Conservation (phyloP, 1,139 yeast species). For the Taphrina wiesneri region DNA sequence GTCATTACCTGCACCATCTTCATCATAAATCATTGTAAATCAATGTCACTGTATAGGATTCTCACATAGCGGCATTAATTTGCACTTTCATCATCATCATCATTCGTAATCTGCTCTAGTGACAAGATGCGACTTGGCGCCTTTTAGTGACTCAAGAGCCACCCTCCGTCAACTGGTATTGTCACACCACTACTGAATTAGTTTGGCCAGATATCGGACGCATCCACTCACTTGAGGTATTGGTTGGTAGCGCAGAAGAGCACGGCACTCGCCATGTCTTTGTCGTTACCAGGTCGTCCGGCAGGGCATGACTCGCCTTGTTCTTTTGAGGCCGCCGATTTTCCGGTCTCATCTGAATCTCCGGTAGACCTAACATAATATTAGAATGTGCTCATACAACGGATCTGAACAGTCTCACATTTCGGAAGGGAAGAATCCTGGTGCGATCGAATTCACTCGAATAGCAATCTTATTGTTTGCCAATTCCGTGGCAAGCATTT, state of each 20-base stretch:
- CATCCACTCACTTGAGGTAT: constrained; percentile 26
- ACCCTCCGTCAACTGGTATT: constrained; percentile 39
- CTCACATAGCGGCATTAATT: neutral
- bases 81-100: neutral
- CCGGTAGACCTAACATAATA: constrained; percentile 1
- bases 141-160: constrained; percentile 25
- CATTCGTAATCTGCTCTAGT: neutral
- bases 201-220: neutral
- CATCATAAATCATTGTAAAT: neutral
- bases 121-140: neutral
- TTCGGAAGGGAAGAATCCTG: constrained; percentile 41
- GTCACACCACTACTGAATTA: constrained; percentile 28
- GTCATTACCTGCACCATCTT: neutral
- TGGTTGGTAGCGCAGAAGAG: constrained; percentile 38
- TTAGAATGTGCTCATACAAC: neutral
- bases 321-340: constrained; percentile 26
- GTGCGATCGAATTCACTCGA: constrained; percentile 39
- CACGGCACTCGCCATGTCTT: constrained; percentile 40
- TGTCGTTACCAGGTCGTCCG: constrained; percentile 38
- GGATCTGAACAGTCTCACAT: constrained; percentile 35
- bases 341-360: constrained; percentile 30
- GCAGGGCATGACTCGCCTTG: constrained; percentile 36
- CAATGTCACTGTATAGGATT: neutral
- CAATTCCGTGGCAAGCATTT: constrained; percentile 39
- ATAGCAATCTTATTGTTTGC: constrained; percentile 42